phyloP scores from a whole-genome alignment of 192 early-diverging fungal species.

The Gryganskiella cystojenkinii region DNA sequence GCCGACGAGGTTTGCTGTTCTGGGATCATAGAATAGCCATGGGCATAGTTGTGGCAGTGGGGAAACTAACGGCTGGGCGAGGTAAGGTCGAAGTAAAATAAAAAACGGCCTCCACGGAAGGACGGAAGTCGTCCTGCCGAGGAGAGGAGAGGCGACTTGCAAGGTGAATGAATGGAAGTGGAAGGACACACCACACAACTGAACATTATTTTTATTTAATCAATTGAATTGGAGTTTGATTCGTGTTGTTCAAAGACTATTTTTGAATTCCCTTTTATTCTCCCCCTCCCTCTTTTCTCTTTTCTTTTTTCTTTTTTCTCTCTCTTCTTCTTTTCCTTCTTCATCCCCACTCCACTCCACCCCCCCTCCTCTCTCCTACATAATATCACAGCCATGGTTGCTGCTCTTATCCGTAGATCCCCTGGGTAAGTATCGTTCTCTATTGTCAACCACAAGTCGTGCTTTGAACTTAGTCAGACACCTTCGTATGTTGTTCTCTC shows the following conservation, averaged over 20 bases:
- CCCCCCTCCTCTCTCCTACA: neutral
- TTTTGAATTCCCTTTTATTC: constrained; percentile 6
- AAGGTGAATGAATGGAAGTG: too few species aligned
- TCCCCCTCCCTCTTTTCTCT: neutral
- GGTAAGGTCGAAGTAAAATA: neutral
- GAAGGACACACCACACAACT: too few species aligned
- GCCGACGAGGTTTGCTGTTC: too few species aligned
- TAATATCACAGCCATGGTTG: constrained; percentile 1
- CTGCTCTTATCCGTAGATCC: constrained; percentile 37
- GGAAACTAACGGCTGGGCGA: too few species aligned
- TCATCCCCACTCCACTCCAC: neutral
- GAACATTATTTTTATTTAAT: too few species aligned
- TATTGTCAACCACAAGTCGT: too few species aligned
- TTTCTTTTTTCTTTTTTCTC: neutral
- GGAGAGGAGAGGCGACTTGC: neutral
- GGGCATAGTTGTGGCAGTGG: too few species aligned
- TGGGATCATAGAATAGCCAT: too few species aligned
- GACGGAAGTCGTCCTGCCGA: neutral
- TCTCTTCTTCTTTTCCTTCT: constrained; percentile 14
- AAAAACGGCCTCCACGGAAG: neutral
- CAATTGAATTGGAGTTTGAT: neutral
- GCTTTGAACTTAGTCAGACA: neutral
- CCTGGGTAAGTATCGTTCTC: constrained; percentile 19
- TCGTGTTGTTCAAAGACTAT: neutral
- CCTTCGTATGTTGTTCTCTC: neutral